Conservation (phyloP, 805 yeast species). For the Spathaspora passalidarum region DNA sequence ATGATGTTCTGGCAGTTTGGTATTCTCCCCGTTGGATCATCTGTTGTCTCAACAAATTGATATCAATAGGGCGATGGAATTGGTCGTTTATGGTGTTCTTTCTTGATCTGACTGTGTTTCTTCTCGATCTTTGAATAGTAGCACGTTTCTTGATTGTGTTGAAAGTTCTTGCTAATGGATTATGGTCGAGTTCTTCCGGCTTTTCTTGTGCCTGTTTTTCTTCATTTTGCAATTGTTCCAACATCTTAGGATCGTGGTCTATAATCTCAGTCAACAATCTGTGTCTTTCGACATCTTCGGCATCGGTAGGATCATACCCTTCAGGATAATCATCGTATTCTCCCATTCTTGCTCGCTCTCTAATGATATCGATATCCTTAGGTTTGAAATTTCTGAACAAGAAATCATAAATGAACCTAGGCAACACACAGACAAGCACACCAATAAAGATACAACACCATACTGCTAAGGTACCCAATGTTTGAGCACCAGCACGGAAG, state of each 20-base stretch:
- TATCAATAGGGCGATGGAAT: conserved; percentile 30
- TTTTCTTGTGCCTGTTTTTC: conserved; percentile 12
- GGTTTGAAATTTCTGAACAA: conserved; percentile 55
- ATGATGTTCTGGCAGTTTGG: conserved; percentile 29
- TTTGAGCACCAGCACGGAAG: conserved; percentile 61
- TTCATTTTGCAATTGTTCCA: conserved; percentile 32
- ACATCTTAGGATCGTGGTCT: conserved; percentile 30
- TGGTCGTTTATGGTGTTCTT: conserved; percentile 21
- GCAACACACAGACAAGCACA: conserved; percentile 51
- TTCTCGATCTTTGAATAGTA: conserved; percentile 25
- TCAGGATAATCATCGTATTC: conserved; percentile 47
- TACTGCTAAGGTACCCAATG: conserved; percentile 57
- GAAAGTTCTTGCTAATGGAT: conserved; percentile 26
- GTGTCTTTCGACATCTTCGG: conserved; percentile 40
- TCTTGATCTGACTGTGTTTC: conserved; percentile 12
- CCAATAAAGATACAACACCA: conserved; percentile 67
- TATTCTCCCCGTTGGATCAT: conserved; percentile 40
- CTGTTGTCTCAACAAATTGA: conserved; percentile 33
- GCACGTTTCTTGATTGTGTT: conserved; percentile 32
- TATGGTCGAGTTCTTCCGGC: conserved; percentile 7
- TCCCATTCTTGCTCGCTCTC: conserved; percentile 57
- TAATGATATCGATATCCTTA: conserved; percentile 63
- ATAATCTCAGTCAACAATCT: conserved; percentile 30
- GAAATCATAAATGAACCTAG: conserved; percentile 55
- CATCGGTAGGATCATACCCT: conserved; percentile 53